phyloP scores from a whole-genome alignment of 1,284 basidiomycete species.

The Prillingera fragicola region DNA sequence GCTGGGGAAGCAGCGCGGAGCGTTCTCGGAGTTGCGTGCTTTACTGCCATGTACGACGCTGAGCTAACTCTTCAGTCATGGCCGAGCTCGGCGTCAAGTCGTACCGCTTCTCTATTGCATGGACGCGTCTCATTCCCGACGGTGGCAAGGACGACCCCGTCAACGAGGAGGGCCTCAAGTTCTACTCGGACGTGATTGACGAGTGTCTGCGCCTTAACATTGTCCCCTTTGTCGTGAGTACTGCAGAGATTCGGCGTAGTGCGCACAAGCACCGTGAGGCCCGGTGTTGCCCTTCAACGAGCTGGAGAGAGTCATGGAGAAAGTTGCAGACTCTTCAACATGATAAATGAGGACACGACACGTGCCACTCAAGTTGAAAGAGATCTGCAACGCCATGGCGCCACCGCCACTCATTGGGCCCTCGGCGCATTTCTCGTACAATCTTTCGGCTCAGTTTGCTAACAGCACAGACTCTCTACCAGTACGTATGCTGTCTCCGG shows the following conservation, averaged over 20 bases:
- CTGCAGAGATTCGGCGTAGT: background rate
- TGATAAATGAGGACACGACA: no score
- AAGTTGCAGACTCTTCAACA: no score
- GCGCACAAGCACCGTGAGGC: background rate
- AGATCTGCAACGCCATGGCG: no score
- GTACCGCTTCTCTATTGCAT: slow-evolving; percentile 65
- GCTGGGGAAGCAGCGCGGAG: background rate
- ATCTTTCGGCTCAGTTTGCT: no score
- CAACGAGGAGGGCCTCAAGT: slow-evolving; percentile 60
- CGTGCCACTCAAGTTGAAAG: no score
- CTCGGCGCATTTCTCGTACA: no score
- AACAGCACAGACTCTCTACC: slow-evolving; percentile 65
- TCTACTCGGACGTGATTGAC: slow-evolving; percentile 23
- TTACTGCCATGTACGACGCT: background rate
- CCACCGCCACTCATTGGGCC: no score
- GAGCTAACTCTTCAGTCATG: slow-evolving; percentile 46
- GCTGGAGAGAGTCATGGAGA: no score
- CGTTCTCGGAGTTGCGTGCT: slow-evolving; percentile 3
- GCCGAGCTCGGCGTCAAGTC: slow-evolving; percentile 58
- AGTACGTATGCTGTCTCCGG: slow-evolving; percentile 42
- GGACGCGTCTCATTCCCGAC: slow-evolving; percentile 65
- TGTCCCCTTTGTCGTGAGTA: slow-evolving; percentile 61
- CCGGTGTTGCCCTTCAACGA: background rate
- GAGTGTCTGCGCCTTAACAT: slow-evolving; percentile 52
- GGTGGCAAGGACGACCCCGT: slow-evolving; percentile 62